Conservation (phyloP, 2,329 filamentous ascomycete species). For the Pezicula neosporulosa region DNA sequence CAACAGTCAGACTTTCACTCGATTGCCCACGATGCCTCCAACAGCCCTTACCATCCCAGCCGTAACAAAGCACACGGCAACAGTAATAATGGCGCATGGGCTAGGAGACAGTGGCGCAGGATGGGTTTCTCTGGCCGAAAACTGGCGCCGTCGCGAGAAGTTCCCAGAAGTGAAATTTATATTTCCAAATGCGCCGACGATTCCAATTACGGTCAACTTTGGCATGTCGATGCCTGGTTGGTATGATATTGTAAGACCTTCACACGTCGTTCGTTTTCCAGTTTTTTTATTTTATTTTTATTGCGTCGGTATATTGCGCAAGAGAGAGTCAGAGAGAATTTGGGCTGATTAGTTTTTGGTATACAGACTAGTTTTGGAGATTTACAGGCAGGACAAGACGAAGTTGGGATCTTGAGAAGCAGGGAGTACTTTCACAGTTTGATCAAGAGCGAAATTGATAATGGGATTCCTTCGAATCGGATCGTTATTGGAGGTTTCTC, state of each 20-base stretch:
- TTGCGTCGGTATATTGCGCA: not conserved
- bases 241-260: slow-evolving; percentile 69
- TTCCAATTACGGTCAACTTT: slow-evolving; percentile 79
- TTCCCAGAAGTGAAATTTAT: slow-evolving; percentile 92
- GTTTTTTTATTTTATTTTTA: not conserved
- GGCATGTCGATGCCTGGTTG: slow-evolving; percentile 82
- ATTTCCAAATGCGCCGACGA: slow-evolving; percentile 83
- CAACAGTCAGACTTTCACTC: not conserved
- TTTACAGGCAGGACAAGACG: slow-evolving; percentile 54
- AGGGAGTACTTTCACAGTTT: slow-evolving; percentile 74
- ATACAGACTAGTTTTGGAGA: slow-evolving; percentile 40
- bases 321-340: not conserved
- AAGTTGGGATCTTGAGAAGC: slow-evolving; percentile 69
- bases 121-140: slow-evolving; percentile 80
- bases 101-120: slow-evolving; percentile 80
- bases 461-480: slow-evolving; percentile 76
- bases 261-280: slow-evolving; percentile 18
- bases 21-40: slow-evolving; percentile 19
- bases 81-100: slow-evolving; percentile 91
- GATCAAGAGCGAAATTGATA: slow-evolving; percentile 75
- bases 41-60: slow-evolving; percentile 69
- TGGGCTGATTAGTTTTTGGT: not conserved
- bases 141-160: slow-evolving; percentile 75
- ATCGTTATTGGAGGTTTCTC: slow-evolving; percentile 86
- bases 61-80: slow-evolving; percentile 81